These are phyloP conservation scores for Papiliotrema terrestris DNA, from an alignment of 1,284 basidiomycete genomes.

Conservation along the genomic window DNA sequence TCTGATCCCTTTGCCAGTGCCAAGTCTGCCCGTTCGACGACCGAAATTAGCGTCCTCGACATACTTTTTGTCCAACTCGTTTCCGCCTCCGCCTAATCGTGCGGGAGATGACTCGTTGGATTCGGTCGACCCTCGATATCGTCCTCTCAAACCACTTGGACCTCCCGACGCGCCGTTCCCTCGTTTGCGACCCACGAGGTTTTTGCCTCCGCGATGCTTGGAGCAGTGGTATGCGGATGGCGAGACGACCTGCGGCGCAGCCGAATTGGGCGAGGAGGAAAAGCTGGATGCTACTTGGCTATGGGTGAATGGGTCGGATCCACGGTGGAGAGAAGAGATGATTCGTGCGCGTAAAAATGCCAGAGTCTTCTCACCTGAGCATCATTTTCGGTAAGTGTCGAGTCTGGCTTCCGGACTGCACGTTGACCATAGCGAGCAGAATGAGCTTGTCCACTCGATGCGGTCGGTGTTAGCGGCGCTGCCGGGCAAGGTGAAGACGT, in stretches of 20 bases:
- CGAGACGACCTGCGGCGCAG: constrained; percentile 29
- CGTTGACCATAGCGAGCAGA: constrained; percentile 32
- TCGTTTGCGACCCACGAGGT: constrained; percentile 30
- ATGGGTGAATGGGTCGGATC: constrained; percentile 47
- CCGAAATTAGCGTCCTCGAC: constrained; percentile 3
- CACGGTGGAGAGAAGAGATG: constrained; percentile 37
- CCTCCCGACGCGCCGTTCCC: constrained; percentile 37
- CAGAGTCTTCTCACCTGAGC: constrained; percentile 33
- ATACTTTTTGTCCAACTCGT: constrained; percentile 19
- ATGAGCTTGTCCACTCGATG: constrained; percentile 45
- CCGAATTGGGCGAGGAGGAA: constrained; percentile 39
- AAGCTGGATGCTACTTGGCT: constrained; percentile 42
- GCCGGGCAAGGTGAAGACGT: constrained; percentile 28
- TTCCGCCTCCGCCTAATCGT: constrained; percentile 26
- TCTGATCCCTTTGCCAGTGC: constrained; percentile 23
- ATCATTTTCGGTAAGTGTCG: constrained; percentile 43
- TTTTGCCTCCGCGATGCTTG: constrained; percentile 35
- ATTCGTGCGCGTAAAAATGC: constrained; percentile 14
- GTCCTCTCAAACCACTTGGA: constrained; percentile 28
- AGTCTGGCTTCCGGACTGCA: not conserved
- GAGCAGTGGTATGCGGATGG: constrained; percentile 44
- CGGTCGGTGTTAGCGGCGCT: constrained; percentile 39
- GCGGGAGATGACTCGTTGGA: constrained; percentile 28
- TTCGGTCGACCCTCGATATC: constrained; percentile 30
- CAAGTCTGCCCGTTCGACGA: not conserved